Conservation (phyloP, 768 basidiomycete species). For the Candolleomyces aberdarensis region DNA sequence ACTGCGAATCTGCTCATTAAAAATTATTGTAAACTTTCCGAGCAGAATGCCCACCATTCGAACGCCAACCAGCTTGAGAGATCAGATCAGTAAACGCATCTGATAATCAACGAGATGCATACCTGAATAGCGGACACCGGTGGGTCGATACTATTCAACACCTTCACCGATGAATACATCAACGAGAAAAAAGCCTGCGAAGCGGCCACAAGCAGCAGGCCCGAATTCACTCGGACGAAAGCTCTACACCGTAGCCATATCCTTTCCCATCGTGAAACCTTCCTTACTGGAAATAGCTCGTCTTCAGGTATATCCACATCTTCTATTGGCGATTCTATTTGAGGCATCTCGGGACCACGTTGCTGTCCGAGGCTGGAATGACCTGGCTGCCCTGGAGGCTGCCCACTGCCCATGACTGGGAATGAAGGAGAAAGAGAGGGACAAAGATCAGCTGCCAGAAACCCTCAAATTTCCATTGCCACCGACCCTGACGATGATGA, state of each 20-base stretch:
- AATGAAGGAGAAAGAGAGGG: conserved; percentile 1
- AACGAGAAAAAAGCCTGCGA: conserved; percentile 19
- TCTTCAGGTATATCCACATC: background rate
- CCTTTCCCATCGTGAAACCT: background rate
- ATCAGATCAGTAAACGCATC: too few relatives aligned
- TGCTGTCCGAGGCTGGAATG: background rate
- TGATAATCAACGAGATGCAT: conserved; percentile 1
- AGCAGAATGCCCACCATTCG: conserved; percentile 9
- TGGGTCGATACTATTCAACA: conserved; percentile 20
- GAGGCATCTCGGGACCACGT: background rate
- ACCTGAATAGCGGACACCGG: conserved; percentile 21
- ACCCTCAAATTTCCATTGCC: too few relatives aligned
- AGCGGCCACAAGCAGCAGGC: conserved; percentile 15
- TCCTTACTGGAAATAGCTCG: background rate
- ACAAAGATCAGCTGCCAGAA: too few relatives aligned
- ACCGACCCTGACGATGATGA: too few relatives aligned
- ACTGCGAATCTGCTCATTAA: background rate
- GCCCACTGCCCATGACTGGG: background rate
- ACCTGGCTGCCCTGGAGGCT: too few relatives aligned
- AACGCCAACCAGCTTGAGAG: conserved; percentile 10
- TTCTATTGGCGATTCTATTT: background rate
- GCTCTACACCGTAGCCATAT: background rate
- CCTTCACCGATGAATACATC: conserved; percentile 20
- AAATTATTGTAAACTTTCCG: background rate
- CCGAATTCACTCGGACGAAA: conserved; percentile 8